These are phyloP conservation scores for Colletotrichum viniferum DNA, from an alignment of 2,329 filamentous ascomycete species.

Conservation along the genomic window DNA sequence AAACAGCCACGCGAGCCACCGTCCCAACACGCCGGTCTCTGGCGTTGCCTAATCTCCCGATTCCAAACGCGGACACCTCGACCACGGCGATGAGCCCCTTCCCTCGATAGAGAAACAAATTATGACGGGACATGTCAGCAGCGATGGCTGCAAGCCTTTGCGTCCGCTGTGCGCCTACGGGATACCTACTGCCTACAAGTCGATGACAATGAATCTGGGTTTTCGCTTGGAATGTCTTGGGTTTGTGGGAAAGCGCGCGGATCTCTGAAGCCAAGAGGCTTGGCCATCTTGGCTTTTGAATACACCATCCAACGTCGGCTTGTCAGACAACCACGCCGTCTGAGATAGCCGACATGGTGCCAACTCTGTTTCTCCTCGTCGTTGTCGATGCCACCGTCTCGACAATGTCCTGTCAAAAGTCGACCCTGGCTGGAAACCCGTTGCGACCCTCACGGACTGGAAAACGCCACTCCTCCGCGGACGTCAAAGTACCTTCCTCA, in stretches of 20 bases:
- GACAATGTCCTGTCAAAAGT: neutral
- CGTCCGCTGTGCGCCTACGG: neutral
- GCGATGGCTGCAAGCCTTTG: neutral
- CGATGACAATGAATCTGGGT: constrained; percentile 8
- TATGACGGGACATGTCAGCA: neutral
- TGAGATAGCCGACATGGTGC: constrained; percentile 7
- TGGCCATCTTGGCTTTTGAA: neutral
- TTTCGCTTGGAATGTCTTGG: neutral
- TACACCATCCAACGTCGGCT: neutral
- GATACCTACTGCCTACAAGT: neutral
- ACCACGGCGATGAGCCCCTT: neutral
- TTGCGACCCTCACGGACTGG: neutral
- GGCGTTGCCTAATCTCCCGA: neutral
- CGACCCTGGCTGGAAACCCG: neutral
- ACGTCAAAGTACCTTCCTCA: constrained; percentile 1
- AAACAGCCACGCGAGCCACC: neutral
- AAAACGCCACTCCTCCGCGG: neutral
- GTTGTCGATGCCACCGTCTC: neutral
- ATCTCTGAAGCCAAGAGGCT: constrained; percentile 14
- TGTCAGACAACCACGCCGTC: neutral
- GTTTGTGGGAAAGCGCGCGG: constrained; percentile 5
- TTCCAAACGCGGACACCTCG: neutral
- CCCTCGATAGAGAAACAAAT: neutral
- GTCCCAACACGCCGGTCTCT: neutral
- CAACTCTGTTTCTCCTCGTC: neutral